Conservation (phyloP, 1,284 basidiomycete genomes). For the Leccinum subrobustum region DNA sequence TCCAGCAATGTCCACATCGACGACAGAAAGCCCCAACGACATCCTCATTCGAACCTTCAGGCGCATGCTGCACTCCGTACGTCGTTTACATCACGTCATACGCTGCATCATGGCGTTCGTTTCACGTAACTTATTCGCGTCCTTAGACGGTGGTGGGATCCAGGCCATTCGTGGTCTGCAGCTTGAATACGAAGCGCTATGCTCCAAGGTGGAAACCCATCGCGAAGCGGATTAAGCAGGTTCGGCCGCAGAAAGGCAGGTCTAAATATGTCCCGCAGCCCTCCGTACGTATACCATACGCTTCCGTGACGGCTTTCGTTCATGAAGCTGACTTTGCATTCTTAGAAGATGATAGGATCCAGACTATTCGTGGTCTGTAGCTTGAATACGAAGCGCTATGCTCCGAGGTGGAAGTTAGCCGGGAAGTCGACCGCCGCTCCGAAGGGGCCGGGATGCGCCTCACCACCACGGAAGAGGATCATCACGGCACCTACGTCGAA, state of each 20-base stretch:
- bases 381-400: slow-evolving; percentile 5
- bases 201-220: background rate
- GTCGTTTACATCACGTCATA: background rate
- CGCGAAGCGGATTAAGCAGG: background rate
- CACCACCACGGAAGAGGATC: background rate
- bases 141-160: background rate
- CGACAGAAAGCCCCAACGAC: background rate
- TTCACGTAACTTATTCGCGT: background rate
- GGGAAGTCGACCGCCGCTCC: background rate
- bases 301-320: background rate
- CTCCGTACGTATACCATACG: background rate
- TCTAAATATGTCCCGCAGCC: background rate
- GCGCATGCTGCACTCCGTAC: background rate
- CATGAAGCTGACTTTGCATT: background rate
- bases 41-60: background rate
- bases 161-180: slow-evolving; percentile 15
- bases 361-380: slow-evolving; percentile 13
- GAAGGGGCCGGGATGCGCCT: background rate
- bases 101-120: background rate
- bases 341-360: background rate
- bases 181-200: slow-evolving; percentile 7
- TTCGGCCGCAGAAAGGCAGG: background rate
- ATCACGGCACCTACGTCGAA: background rate
- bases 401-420: background rate
- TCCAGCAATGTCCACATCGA: background rate